A percentile compares a stretch with the other conserved stretches of the same genome.
Conservation (phyloP, 2,329 filamentous ascomycete species). For the Fusarium tanahbumbuense region DNA sequence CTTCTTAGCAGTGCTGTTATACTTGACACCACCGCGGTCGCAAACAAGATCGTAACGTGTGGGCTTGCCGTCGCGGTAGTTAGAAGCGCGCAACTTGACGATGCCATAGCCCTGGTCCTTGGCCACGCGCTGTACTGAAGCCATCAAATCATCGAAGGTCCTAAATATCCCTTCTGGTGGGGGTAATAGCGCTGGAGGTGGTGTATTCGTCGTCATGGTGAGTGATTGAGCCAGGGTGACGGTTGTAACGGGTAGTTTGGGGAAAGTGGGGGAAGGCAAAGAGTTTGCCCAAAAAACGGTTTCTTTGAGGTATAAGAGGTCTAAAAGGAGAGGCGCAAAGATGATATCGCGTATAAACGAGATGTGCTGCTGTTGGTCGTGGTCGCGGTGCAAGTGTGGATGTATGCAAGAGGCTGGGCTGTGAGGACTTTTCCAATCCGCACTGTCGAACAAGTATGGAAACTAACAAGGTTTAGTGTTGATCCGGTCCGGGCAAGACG, state of each 20-base stretch:
- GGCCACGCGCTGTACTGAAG: conserved; percentile 67
- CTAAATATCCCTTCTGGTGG: conserved; percentile 71
- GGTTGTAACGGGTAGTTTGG: conserved; percentile 46
- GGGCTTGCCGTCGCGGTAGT: conserved; percentile 71
- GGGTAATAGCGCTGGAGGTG: conserved; percentile 61
- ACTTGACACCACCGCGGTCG: conserved; percentile 72
- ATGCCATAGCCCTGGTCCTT: conserved; percentile 73
- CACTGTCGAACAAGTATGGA: conserved; percentile 52
- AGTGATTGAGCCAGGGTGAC: conserved; percentile 51
- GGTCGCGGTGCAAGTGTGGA: conserved; percentile 35
- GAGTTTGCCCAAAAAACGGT: conserved; percentile 19
- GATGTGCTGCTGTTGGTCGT: conserved; percentile 41
- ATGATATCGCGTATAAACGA: conserved; percentile 37
- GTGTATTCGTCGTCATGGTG: conserved; percentile 61
- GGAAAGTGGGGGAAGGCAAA: conserved; percentile 42
- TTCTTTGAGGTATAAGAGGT: conserved; percentile 18
- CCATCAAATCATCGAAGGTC: conserved; percentile 69
- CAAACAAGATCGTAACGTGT: conserved; percentile 73
- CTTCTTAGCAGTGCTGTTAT: conserved; percentile 73
- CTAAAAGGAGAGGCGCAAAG: conserved; percentile 21
- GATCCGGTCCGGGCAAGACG: conserved; percentile 51
- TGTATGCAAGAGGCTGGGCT: conserved; percentile 52
- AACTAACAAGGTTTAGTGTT: conserved; percentile 55
- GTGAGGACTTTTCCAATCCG: conserved; percentile 58
- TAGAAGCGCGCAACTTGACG: conserved; percentile 71